Conservation (phyloP, 352 stramenopile species). For the Sclerospora graminicola region DNA sequence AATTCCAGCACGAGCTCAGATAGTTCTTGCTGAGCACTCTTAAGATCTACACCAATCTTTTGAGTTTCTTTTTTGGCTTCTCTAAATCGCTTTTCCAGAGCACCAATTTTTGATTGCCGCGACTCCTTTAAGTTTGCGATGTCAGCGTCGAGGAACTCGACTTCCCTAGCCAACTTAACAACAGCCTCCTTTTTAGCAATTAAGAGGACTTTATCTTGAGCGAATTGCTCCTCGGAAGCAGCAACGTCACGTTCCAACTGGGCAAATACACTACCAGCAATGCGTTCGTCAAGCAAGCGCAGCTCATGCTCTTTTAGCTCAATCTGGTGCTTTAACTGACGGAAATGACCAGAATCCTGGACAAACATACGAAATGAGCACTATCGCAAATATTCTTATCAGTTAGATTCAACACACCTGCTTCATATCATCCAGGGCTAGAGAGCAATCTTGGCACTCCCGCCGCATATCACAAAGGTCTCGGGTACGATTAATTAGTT, state of each 20-base stretch:
- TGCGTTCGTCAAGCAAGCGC: slow-evolving; percentile 65
- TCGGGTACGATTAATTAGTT: slow-evolving; percentile 62
- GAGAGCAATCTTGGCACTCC: slow-evolving; percentile 52
- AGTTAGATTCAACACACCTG: slow-evolving; percentile 25
- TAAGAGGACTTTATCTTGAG: slow-evolving; percentile 49
- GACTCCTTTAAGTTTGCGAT: slow-evolving; percentile 79
- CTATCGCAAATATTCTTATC: neutral
- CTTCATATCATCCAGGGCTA: slow-evolving; percentile 53
- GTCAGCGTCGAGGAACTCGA: slow-evolving; percentile 60
- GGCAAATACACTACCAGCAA: slow-evolving; percentile 65
- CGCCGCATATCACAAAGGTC: slow-evolving; percentile 56
- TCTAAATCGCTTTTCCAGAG: slow-evolving; percentile 66
- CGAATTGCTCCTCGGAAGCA: slow-evolving; percentile 63
- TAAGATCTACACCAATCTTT: slow-evolving; percentile 44
- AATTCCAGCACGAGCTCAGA: slow-evolving; percentile 65
- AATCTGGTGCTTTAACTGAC: slow-evolving; percentile 61
- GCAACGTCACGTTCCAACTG: slow-evolving; percentile 68
- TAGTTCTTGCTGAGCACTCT: slow-evolving; percentile 54
- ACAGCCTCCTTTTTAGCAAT: slow-evolving; percentile 57
- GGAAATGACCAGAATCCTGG: slow-evolving; percentile 62
- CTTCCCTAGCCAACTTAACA: slow-evolving; percentile 63
- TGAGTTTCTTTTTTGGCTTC: slow-evolving; percentile 70
- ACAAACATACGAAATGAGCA: slow-evolving; percentile 7
- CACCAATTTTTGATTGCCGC: slow-evolving; percentile 66
- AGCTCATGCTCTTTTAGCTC: slow-evolving; percentile 82